Conservation (phyloP, 768 basidiomycete species). For the Panaeolus cyanescens region DNA sequence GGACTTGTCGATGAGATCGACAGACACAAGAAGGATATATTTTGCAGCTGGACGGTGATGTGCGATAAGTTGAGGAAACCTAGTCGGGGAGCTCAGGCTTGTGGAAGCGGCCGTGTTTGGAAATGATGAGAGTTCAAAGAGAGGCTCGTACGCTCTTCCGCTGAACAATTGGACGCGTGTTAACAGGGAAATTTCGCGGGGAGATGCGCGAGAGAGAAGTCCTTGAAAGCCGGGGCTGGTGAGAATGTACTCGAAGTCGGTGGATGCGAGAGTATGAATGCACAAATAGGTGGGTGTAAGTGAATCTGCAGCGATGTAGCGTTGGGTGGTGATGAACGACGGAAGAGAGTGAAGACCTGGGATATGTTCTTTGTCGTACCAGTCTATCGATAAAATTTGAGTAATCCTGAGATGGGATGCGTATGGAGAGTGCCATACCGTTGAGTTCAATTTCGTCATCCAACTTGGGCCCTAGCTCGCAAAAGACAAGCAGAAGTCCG, state of each 20-base stretch:
- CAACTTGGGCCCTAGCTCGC: constrained; percentile 22
- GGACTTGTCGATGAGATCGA: not conserved
- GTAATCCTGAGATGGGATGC: not conserved
- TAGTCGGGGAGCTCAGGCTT: not conserved
- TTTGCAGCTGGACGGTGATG: too few relatives aligned
- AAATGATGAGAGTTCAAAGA: not conserved
- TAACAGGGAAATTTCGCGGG: not conserved
- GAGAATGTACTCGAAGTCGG: not conserved
- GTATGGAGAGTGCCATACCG: constrained; percentile 15
- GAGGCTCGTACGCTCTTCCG: not conserved
- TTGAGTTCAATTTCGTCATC: constrained; percentile 22
- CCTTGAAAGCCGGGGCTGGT: not conserved
- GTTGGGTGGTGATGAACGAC: constrained; percentile 19
- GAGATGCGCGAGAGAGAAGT: not conserved
- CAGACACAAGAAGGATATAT: not conserved
- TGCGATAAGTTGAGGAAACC: too few relatives aligned
- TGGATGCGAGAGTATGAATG: not conserved
- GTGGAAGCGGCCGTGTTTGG: not conserved
- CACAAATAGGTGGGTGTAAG: not conserved
- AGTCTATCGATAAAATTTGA: constrained; percentile 18
- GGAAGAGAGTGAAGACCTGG: constrained; percentile 21
- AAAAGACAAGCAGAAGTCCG: constrained; percentile 24
- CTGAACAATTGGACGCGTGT: not conserved
- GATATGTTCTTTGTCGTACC: constrained; percentile 31
- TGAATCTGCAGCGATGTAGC: constrained; percentile 22